A percentile compares a stretch with the other conserved stretches of the same genome.
Evolutionary conservation across 345 rosid species (phyloP).

Genomic region (Jatropha curcas): DNA sequence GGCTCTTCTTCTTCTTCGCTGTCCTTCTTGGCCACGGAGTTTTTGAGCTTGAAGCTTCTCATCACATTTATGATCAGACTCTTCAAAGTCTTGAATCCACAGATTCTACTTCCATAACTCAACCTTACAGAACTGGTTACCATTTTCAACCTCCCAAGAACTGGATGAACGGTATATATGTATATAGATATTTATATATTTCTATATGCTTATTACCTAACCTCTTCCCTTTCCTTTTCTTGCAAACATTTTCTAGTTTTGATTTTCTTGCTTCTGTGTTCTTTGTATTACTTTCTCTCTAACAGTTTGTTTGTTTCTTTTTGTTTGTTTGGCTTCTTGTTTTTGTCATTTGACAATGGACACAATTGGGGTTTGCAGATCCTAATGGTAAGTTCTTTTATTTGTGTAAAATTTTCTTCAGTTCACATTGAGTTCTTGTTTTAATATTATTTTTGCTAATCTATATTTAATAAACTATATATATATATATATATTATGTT

Average conservation of each 20-base stretch:
- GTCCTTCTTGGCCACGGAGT: slow-evolving; percentile 44
- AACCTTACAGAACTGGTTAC: slow-evolving; percentile 64
- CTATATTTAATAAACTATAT: not conserved
- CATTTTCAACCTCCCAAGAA: slow-evolving; percentile 76
- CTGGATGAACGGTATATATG: slow-evolving; percentile 67
- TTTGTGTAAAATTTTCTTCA: not conserved
- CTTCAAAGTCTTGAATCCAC: slow-evolving; percentile 23
- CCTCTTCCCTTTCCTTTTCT: not conserved
- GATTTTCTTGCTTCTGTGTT: not conserved
- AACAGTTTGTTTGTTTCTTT: not conserved
- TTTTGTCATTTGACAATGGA: slow-evolving; percentile 18
- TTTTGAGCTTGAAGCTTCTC: slow-evolving; percentile 52
- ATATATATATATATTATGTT: not conserved
- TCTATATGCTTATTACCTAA: too few relatives aligned
- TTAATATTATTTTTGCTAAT: not conserved
- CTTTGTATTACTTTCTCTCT: not conserved
- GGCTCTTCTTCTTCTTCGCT: slow-evolving; percentile 33
- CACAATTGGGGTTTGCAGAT: slow-evolving; percentile 44
- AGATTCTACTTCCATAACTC: slow-evolving; percentile 23
- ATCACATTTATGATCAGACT: slow-evolving; percentile 34
- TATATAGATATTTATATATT: not conserved
- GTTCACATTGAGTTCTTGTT: not conserved
- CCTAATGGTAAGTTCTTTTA: slow-evolving; percentile 60
- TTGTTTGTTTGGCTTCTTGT: slow-evolving; percentile 17
- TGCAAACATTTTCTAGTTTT: not conserved